Evolutionary conservation across 805 yeast genomes (phyloP), one percentile per base, ranked within the genome.

Genomic region (Grigorovia jiainica): DNA sequence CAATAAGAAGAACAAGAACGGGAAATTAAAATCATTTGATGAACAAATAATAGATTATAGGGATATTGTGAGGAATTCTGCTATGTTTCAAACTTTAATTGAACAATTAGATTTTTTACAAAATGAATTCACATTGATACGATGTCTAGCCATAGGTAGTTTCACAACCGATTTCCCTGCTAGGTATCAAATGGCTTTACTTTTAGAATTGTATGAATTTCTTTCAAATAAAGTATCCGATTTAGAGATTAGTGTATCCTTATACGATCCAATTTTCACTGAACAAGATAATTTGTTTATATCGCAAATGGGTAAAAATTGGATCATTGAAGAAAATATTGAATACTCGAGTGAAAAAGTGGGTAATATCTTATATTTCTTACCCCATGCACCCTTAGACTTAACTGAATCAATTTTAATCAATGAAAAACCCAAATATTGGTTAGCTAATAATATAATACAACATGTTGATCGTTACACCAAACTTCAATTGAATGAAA

Each of bases 351-450:
- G 56, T 44, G 51, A 47, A 5, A 46, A 54, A 18, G 37, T 42
- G 13, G 38, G 41, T 8, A 34, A 47, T 1, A 63, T 69, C 0
- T 58, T 84, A 2, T 81, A 65, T 55, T 83, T 75, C 52, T 66
- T 84, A 37, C 94, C 94, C 0, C 95, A 84, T 62, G 90, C 89
- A 0, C 85, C 87, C 1, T 58, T 80, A 32, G 65, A 58, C 15
- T 51, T 78, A 15, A 73, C 80, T 1, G 70, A 75, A 33, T n/a
- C 20, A 1, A 47, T 77, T 1, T 39, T 76, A 10, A 34, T 34
- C 2, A 29, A 35, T 0, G 56, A 62, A 18, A 21, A 53, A 27
- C 76, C 81, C 2, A 41, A 34, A n/a, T 52, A 60, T 29, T 47
- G 73, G 35, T 55, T 79, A 16, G 78, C 77, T 5, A 79, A 79